Base-by-base conservation (phyloP, 495 filamentous ascomycete genomes). In the Penicillium egyptiacum region DNA sequence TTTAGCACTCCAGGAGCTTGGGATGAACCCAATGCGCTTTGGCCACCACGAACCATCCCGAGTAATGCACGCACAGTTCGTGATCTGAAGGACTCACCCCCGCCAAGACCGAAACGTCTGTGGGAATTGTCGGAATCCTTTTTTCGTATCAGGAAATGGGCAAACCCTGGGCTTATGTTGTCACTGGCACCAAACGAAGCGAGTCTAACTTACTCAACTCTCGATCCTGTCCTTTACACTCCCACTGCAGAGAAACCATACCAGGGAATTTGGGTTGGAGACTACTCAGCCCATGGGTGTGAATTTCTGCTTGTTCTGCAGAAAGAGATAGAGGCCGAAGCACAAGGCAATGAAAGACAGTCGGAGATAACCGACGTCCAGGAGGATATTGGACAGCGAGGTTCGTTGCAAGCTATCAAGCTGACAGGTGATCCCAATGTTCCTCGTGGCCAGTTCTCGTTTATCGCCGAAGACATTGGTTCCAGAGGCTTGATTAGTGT, bases 361-460 rank as follows among this genome's bases (percentile, higher is more conserved):
- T 7, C 11, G 10, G 1, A 22, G 20, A 26, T 9, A 14, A 52
- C n/a, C 1, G 33, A 50, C 9, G 26, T n/a, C 20, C 54, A 55
- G 3, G 37, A 40, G 0, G 56, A 54, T 17, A 19, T 55, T 17
- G 50, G 66, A 19, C 68, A 68, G 22, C 72, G 71, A 16, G 90
- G 89, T 12, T 74, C 83, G 17, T 58, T 96, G 5, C 84, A 90
- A 61, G 92, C 87, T 0, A 83, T 96, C 66, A 98, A 98, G 66
- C 74, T 98, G 31, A 98, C 92, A 0, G 93, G 93, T 3, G 92
- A 98, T 61, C 81, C 84, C 0, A 94, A 96, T 60, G 84, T 98
- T 20, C 93, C 92, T 6, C 81, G 92, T 39, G 93, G 93, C 16
- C 86, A 96, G 64, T 82, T 83, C 56, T 88, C 90, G 0, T 97